phyloP scores from a whole-genome alignment of 148 eudicot species.

The Rhododendron kiyosumense region DNA sequence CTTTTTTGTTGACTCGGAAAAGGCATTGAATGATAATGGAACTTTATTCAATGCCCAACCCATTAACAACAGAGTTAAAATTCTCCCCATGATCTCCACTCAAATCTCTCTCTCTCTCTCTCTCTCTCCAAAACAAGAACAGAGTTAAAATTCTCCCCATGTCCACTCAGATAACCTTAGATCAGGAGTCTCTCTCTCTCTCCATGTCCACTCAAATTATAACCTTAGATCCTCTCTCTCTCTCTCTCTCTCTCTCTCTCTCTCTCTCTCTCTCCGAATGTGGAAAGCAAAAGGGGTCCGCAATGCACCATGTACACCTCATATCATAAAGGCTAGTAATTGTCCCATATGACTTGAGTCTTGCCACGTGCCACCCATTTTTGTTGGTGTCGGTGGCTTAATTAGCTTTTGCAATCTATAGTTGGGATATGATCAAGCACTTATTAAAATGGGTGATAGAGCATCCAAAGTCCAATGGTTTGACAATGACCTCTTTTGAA shows the following conservation, averaged over 20 bases:
- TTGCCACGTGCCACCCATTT: background rate
- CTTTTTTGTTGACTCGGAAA: background rate
- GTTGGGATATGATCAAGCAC: background rate
- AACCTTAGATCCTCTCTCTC: background rate
- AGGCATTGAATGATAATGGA: background rate
- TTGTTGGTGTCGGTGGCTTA: constrained; percentile 11
- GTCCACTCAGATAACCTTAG: background rate
- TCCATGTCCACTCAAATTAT: background rate
- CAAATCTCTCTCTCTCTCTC: background rate
- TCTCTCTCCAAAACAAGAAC: background rate
- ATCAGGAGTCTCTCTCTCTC: too few relatives aligned
- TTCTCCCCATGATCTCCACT: background rate
- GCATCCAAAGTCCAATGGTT: constrained; percentile 7
- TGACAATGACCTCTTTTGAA: background rate
- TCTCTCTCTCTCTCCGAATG: background rate
- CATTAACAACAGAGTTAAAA: background rate
- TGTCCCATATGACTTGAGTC: background rate
- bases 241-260: constrained; percentile 7
- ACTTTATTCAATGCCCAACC: background rate
- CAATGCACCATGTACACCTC: background rate
- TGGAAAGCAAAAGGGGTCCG: background rate
- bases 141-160: background rate
- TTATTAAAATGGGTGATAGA: background rate
- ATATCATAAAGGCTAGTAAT: background rate
- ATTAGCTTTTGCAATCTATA: background rate